phyloP scores from a whole-genome alignment of 495 filamentous ascomycete species.

The Penicillium chermesinum region DNA sequence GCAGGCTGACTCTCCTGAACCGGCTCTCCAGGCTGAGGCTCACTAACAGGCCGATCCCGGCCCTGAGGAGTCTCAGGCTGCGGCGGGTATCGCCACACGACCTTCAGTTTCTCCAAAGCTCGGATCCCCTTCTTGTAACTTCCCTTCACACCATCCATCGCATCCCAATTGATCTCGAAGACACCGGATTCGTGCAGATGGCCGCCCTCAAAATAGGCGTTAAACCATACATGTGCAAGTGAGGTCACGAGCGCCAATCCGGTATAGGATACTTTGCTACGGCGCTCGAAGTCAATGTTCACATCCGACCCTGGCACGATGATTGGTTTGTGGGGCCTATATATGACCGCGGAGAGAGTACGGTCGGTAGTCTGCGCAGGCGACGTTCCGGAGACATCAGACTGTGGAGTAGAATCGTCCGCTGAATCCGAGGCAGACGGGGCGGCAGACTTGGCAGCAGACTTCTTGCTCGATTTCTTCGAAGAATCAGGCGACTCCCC shows the following conservation, averaged over 20 bases:
- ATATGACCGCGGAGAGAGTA: slow-evolving; percentile 57
- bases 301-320: slow-evolving; percentile 75
- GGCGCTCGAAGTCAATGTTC: slow-evolving; percentile 82
- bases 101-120: slow-evolving; percentile 77
- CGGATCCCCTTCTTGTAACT: slow-evolving; percentile 71
- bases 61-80: background rate
- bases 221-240: slow-evolving; percentile 95
- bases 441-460: background rate
- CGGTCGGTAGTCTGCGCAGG: slow-evolving; percentile 5
- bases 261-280: slow-evolving; percentile 65
- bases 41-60: slow-evolving; percentile 50
- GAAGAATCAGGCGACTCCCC: slow-evolving; percentile 14
- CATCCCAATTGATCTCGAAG: slow-evolving; percentile 62
- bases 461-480: background rate
- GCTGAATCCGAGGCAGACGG: background rate
- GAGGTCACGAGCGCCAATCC: slow-evolving; percentile 86
- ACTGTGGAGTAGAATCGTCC: slow-evolving; percentile 10
- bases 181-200: slow-evolving; percentile 56
- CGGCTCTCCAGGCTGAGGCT: slow-evolving; percentile 56
- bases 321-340: slow-evolving; percentile 62
- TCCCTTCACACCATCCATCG: slow-evolving; percentile 74
- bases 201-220: slow-evolving; percentile 84
- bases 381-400: slow-evolving; percentile 11
- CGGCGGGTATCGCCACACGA: slow-evolving; percentile 67
- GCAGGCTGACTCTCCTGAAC: slow-evolving; percentile 63